These are phyloP conservation scores for Vigna angularis DNA, from an alignment of 306 rosid species.

Conservation along the genomic window DNA sequence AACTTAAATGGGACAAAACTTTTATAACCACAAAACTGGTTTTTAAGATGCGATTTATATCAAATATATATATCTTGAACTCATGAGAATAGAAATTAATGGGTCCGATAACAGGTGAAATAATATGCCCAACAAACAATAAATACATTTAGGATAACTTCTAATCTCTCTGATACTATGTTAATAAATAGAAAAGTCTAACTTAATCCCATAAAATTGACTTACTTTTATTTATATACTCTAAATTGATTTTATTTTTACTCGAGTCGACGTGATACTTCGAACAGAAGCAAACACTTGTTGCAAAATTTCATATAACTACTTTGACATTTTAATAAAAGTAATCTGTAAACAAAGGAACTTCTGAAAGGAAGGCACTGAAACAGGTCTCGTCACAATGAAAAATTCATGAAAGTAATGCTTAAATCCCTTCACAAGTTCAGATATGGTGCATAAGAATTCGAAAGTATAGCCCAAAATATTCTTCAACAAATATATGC, in stretches of 20 bases:
- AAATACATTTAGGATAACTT: no score
- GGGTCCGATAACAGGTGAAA: no score
- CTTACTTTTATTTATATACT: no score
- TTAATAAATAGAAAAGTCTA: no score
- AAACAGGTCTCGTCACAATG: background rate
- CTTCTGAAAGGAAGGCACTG: background rate
- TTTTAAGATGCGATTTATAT: no score
- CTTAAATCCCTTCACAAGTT: slow-evolving; percentile 3
- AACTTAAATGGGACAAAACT: slow-evolving; percentile 18
- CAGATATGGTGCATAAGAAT: slow-evolving; percentile 9
- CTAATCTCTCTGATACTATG: no score
- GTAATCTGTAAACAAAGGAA: slow-evolving; percentile 9
- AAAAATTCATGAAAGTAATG: background rate
- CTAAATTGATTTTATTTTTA: no score
- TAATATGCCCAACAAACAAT: no score
- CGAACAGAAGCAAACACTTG: background rate
- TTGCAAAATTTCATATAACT: background rate
- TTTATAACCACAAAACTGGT: background rate
- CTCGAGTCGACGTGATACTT: no score
- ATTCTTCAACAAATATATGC: background rate
- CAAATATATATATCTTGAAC: no score
- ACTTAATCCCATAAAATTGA: no score
- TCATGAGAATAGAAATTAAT: no score
- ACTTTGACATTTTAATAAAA: slow-evolving; percentile 6
- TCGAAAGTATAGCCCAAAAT: background rate